Evolutionary conservation across 2,329 filamentous ascomycete species (phyloP).

Genomic region (Monilinia vaccinii-corymbosi): DNA sequence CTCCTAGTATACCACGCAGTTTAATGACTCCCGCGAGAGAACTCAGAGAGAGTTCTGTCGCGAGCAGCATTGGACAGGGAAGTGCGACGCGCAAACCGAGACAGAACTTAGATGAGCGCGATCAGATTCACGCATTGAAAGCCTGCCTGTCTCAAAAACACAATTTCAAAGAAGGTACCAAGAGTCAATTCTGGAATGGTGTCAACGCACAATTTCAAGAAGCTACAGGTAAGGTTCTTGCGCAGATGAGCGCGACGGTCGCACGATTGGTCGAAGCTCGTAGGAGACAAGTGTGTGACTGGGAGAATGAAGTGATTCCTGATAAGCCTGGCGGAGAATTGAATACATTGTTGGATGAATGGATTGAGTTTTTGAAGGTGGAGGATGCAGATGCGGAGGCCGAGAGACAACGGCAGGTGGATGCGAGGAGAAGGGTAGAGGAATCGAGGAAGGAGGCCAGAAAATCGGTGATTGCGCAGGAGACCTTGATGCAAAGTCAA

Average conservation of each 20-base stretch:
- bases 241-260: conserved; percentile 30
- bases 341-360: conserved; percentile 26
- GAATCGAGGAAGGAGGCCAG: conserved; percentile 27
- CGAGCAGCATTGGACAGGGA: conserved; percentile 23
- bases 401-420: conserved; percentile 29
- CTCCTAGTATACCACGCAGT: conserved; percentile 24
- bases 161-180: conserved; percentile 28
- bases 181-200: conserved; percentile 28
- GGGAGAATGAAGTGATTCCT: conserved; percentile 27
- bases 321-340: conserved; percentile 27
- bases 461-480: conserved; percentile 26
- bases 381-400: conserved; percentile 28
- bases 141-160: conserved; percentile 26
- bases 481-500: conserved; percentile 17
- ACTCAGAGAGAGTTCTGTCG: conserved; percentile 26
- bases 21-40: conserved; percentile 27
- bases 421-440: conserved; percentile 26
- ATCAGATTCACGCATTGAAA: conserved; percentile 28
- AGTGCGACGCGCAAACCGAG: conserved; percentile 27
- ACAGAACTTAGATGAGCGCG: conserved; percentile 28
- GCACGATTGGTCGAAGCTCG: conserved; percentile 27
- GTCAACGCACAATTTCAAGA: conserved; percentile 26
- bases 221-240: conserved; percentile 27
- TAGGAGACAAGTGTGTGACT: conserved; percentile 27
- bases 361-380: conserved; percentile 29